Base-by-base conservation (phyloP, 768 basidiomycete genomes). In the Russula compacta region DNA sequence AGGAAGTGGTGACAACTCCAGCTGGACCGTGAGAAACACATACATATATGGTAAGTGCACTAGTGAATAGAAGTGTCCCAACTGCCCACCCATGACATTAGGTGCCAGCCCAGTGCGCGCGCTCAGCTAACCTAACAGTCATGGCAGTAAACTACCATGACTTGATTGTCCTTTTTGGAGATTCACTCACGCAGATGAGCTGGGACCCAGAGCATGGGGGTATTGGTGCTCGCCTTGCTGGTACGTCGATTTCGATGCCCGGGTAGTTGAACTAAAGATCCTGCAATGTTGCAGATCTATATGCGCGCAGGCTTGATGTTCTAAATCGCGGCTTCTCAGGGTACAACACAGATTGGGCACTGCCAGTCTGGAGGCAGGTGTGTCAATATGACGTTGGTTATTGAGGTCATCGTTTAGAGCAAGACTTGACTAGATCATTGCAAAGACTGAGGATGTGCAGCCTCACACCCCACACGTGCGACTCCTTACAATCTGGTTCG, bases 401-500 rank as follows among this genome's bases (percentile, higher is more conserved):
- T 24, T 42, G 19, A 15, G 7, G 33, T 35, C 43, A 42, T 21
- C n/a, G 21, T 49, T 10, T 21, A 17, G 17, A 46, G 35, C 47
- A 12, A 6, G 14, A 38, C 21, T 48, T 21, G 46, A 19, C 6
- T 66, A 90, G 86, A 77, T 82, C 64, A 75, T 92, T 56, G 82
- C 84, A 14, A 81, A 77, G 61, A 77, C 73, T 64, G 67, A 76
- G 10, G 78, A 76, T 6, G 78, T 79, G 58, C 78, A 75, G 56
- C 67, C 71, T 21, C 72, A 78, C 54, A 75, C 76, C 40, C 85
- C 87, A 8, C 81, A 78, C 48, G 78, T 93, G 39, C 82, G 81
- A 44, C 71, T 95, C n/a, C 76, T 95, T 61, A 83, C 83, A 6
- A 83, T 95, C 68, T 97, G 92, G 92, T 89, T 90, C 62, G 93